phyloP scores from a whole-genome alignment of 208 protist species.

The Wallacemonas sp. region DNA sequence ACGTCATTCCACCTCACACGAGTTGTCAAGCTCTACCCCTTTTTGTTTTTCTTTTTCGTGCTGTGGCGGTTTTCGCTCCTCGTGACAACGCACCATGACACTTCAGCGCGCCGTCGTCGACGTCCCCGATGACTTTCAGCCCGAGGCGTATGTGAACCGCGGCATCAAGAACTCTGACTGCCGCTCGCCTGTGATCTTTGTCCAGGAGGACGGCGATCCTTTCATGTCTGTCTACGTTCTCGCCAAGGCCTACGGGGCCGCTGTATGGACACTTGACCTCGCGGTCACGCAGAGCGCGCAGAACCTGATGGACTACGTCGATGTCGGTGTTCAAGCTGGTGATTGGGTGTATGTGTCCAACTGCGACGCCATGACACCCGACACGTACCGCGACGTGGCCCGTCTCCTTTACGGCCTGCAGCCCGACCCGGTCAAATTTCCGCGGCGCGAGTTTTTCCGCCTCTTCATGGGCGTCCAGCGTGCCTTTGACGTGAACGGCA shows the following conservation, averaged over 20 bases:
- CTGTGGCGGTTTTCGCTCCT: background rate
- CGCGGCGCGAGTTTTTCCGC: slow-evolving; percentile 85
- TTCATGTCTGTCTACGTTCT: slow-evolving; percentile 71
- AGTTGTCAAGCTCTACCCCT: background rate
- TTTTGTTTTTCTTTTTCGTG: slow-evolving; percentile 14
- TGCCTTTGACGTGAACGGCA: slow-evolving; percentile 66
- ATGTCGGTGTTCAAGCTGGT: slow-evolving; percentile 86
- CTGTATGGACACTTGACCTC: slow-evolving; percentile 86
- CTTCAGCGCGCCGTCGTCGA: slow-evolving; percentile 29
- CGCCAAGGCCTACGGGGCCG: slow-evolving; percentile 55
- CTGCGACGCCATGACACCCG: slow-evolving; percentile 55
- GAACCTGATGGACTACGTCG: slow-evolving; percentile 88
- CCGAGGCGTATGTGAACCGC: slow-evolving; percentile 64
- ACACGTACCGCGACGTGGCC: slow-evolving; percentile 76
- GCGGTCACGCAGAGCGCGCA: slow-evolving; percentile 49
- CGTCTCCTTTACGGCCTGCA: slow-evolving; percentile 66
- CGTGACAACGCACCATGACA: background rate
- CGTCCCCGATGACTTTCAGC: slow-evolving; percentile 39
- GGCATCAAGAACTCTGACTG: slow-evolving; percentile 86
- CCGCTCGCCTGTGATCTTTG: slow-evolving; percentile 79
- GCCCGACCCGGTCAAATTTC: slow-evolving; percentile 78
- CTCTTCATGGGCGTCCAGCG: slow-evolving; percentile 71
- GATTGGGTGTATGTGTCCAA: slow-evolving; percentile 91
- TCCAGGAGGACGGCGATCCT: slow-evolving; percentile 83
- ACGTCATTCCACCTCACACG: too few species aligned